phyloP scores from a whole-genome alignment of 1,284 basidiomycete species.

The Cryptococcus sp. region DNA sequence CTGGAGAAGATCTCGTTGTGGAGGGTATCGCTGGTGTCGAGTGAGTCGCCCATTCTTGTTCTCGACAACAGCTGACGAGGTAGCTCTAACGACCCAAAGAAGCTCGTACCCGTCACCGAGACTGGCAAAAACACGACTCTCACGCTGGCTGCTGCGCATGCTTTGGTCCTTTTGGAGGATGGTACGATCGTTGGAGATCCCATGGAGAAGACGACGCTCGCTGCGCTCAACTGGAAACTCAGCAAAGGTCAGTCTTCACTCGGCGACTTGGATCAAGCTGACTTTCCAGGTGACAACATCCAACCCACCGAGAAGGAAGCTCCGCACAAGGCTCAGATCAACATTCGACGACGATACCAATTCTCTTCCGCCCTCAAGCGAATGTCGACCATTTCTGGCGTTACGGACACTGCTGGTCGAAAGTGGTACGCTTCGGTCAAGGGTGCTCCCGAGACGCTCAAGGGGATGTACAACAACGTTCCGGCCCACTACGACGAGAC shows the following conservation, averaged over 20 bases:
- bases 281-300: slow-evolving; percentile 54
- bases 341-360: slow-evolving; percentile 83
- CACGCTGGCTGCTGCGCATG: slow-evolving; percentile 90
- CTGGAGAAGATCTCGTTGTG: slow-evolving; percentile 86
- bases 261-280: too few species aligned
- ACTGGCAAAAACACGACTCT: slow-evolving; percentile 72
- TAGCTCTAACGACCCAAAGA: slow-evolving; percentile 57
- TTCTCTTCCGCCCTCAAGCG: slow-evolving; percentile 93
- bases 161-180: slow-evolving; percentile 82
- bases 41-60: too few species aligned
- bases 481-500: slow-evolving; percentile 82
- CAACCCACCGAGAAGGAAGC: slow-evolving; percentile 55
- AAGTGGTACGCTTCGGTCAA: slow-evolving; percentile 63
- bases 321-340: slow-evolving; percentile 58
- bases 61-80: slow-evolving; percentile 4
- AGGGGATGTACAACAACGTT: slow-evolving; percentile 67
- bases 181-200: slow-evolving; percentile 93
- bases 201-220: slow-evolving; percentile 96
- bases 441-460: slow-evolving; percentile 92
- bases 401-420: slow-evolving; percentile 44
- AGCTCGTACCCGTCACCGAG: slow-evolving; percentile 72
- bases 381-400: slow-evolving; percentile 85
- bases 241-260: slow-evolving; percentile 53
- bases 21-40: slow-evolving; percentile 84
- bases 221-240: slow-evolving; percentile 85